These are phyloP conservation scores for Cardamine chenopodiifolia DNA, from an alignment of 345 rosid species.

Conservation along the genomic window DNA sequence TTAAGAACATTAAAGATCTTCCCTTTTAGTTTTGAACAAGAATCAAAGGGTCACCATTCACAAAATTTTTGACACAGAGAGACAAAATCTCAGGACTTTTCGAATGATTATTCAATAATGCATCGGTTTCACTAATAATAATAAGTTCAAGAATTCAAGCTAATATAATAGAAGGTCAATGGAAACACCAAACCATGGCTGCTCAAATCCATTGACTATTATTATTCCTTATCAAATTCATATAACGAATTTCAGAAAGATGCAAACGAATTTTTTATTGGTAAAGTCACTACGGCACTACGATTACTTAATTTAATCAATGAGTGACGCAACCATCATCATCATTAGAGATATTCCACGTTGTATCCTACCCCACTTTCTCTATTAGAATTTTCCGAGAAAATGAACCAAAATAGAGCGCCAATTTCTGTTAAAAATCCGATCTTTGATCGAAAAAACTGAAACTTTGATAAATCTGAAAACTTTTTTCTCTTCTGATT, in stretches of 20 bases:
- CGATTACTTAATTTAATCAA: not conserved
- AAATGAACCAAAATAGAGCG: not conserved
- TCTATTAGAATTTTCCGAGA: conserved; percentile 18
- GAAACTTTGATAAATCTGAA: too few relatives aligned
- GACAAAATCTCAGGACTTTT: conserved; percentile 16
- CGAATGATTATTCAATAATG: conserved; percentile 20
- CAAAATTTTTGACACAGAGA: conserved; percentile 9
- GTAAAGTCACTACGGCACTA: not conserved
- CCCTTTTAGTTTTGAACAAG: not conserved
- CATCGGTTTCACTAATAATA: conserved; percentile 8
- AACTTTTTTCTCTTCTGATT: not conserved
- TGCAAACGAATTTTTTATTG: conserved; percentile 11
- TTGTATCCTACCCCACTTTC: conserved; percentile 17
- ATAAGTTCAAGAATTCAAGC: not conserved
- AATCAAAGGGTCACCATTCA: conserved; percentile 8
- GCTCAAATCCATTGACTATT: conserved; percentile 27
- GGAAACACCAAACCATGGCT: conserved; percentile 22
- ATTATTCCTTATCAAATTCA: conserved; percentile 16
- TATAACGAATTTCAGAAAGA: conserved; percentile 3
- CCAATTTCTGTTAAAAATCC: conserved; percentile 15
- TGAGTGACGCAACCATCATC: conserved; percentile 13
- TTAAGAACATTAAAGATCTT: conserved; percentile 17
- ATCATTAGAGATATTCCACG: conserved; percentile 7
- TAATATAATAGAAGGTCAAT: conserved; percentile 19
- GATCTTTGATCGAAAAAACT: conserved; percentile 14